Conservation (phyloP, 257 asterid species). For the Paraleonurus japonicus region DNA sequence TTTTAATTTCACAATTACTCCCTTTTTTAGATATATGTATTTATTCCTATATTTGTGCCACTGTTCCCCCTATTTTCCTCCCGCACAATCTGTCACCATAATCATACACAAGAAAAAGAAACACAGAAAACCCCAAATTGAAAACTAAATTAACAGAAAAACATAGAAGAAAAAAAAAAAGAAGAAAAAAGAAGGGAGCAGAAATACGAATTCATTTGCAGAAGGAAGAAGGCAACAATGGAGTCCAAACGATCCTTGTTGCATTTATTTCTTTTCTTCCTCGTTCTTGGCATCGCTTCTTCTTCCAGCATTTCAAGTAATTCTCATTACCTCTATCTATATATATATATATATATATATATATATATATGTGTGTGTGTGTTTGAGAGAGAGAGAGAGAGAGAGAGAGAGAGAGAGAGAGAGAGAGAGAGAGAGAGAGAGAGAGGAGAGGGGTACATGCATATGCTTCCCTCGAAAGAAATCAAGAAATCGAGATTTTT, state of each 20-base stretch:
- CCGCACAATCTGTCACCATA: constrained; percentile 12
- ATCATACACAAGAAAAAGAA: not conserved
- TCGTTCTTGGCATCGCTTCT: constrained; percentile 50
- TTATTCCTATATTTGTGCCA: constrained; percentile 15
- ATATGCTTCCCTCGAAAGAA: too few species aligned
- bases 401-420: too few species aligned
- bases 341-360: not conserved
- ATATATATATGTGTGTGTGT: not conserved
- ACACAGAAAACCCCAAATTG: not conserved
- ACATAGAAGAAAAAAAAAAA: not conserved
- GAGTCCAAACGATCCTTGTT: constrained; percentile 36
- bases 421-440: too few species aligned
- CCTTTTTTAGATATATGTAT: too few species aligned
- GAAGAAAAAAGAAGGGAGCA: not conserved
- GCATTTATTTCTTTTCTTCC: constrained; percentile 48
- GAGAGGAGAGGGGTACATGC: too few species aligned
- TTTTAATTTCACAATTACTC: too few species aligned
- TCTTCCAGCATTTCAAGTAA: constrained; percentile 66
- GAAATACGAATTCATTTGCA: not conserved
- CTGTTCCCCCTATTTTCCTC: constrained; percentile 35
- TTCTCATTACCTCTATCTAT: not conserved
- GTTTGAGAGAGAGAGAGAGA: too few species aligned
- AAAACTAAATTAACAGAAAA: not conserved
- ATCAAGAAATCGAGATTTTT: not conserved
- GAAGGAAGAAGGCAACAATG: constrained; percentile 42